A percentile compares a stretch with the other conserved stretches of the same genome.
phyloP scores from a whole-genome alignment of 106 monocot species.

The Ottelia alismoides region DNA sequence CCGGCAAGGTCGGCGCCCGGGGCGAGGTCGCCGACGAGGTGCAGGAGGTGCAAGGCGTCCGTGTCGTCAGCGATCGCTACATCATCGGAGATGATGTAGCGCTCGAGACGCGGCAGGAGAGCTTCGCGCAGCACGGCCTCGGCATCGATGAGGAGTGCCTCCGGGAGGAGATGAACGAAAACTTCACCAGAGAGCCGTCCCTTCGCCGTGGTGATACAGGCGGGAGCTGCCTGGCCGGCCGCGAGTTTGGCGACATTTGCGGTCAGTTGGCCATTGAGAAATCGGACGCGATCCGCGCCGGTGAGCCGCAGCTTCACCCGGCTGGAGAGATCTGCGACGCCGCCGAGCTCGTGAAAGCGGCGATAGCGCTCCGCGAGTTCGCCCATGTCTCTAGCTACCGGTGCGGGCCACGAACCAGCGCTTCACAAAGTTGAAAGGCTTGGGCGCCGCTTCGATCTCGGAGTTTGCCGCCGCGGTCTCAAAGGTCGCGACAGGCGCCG shows the following conservation, averaged over 20 bases:
- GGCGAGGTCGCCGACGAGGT: neutral
- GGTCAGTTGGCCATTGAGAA: neutral
- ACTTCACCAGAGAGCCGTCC: neutral
- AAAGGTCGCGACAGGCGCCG: too few relatives aligned
- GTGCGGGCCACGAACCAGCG: too few relatives aligned
- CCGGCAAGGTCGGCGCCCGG: neutral
- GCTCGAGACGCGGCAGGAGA: neutral
- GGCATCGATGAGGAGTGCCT: neutral
- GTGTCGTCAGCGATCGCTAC: neutral
- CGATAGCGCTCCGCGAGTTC: too few relatives aligned
- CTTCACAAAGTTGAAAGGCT: too few relatives aligned
- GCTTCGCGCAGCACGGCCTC: neutral
- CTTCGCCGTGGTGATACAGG: neutral
- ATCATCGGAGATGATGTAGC: neutral
- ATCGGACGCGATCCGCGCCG: neutral
- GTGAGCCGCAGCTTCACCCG: neutral
- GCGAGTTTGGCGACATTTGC: neutral
- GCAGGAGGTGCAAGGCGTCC: neutral
- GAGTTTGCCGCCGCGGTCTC: too few relatives aligned
- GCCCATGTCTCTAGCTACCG: too few relatives aligned
- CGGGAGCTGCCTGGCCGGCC: neutral
- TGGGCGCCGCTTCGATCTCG: too few relatives aligned
- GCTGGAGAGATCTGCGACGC: neutral
- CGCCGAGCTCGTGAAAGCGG: neutral
- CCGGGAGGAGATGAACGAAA: neutral